Evolutionary conservation across 2,329 filamentous ascomycete species (phyloP), one percentile per base, ranked within the genome.

Genomic region (Didymosphaeria variabile): DNA sequence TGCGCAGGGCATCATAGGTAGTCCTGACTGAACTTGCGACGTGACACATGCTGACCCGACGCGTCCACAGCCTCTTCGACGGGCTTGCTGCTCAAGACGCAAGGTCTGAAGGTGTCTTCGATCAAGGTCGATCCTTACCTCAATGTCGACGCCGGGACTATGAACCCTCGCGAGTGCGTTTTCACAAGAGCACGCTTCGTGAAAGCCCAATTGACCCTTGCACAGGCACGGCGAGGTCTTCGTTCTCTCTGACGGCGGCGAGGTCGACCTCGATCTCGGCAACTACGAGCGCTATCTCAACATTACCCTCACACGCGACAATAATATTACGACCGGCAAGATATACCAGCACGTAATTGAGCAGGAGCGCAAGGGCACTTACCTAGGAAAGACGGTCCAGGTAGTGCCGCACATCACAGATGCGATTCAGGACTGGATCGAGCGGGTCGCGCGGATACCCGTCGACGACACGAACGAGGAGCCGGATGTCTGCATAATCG

Each of bases 271-370:
- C 60, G 90, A 92, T 76, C 83, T 92, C 36, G 90, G 90, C 66
- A 92, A 92, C 79, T 92, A 91, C 80, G 90, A 92, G 77, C 86
- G 90, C 46, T 97, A 97, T 76, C 88, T 97, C 57, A 90, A 90
- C 73, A 90, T 94, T 67, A 91, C 90, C 58, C 85, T 98, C 63
- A 92, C 88, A 9, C 85, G 90, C 63, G 93, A 97, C 70, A 93
- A 94, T 83, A 98, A 98, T 80, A 97, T 99, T 80, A 99, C 95
- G 3, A 97, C 94, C 6, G 95, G 95, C 75, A 97, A 98, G 83
- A 93, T 98, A 69, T 98, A 97, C 81, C 86, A 92, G 74, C 88
- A 91, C 72, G 94, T 97, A 57, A 93, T 97, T 71, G 88, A 93
- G 73, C 88, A 87, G 63, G 88, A 91, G 79, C 83, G 89, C 66